phyloP scores from a whole-genome alignment of 345 rosid species.

The Nasturtium officinale region DNA sequence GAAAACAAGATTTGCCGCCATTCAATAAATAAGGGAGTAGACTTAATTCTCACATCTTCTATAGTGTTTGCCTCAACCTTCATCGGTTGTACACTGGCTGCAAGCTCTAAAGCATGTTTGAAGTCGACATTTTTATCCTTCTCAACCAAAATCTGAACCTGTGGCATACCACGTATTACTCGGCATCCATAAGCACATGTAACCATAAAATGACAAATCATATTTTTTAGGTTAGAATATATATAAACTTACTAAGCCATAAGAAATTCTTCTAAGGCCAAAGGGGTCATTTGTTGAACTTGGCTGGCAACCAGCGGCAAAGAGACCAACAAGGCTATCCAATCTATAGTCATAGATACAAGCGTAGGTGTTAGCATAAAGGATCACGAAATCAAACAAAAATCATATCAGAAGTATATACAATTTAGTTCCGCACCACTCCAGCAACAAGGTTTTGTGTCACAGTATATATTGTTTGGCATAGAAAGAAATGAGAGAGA shows the following conservation, averaged over 20 bases:
- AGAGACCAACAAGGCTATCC: conserved; percentile 93
- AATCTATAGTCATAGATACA: conserved; percentile 53
- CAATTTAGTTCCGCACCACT: conserved; percentile 5
- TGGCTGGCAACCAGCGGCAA: conserved; percentile 98
- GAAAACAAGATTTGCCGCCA: conserved; percentile 6
- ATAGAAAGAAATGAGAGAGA: conserved; percentile 16
- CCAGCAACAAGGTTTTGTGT: conserved; percentile 9
- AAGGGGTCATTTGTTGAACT: conserved; percentile 91
- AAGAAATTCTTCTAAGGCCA: conserved; percentile 92
- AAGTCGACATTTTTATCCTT: conserved; percentile 68
- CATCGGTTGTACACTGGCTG: conserved; percentile 79
- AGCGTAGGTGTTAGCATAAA: conserved; percentile 12
- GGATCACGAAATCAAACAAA: conserved; percentile 8
- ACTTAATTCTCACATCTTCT: conserved; percentile 67
- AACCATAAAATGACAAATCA: conserved; percentile 22
- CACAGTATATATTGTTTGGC: conserved; percentile 20
- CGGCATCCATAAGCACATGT: conserved; percentile 19
- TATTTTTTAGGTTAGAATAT: conserved; percentile 1
- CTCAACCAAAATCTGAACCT: conserved; percentile 93
- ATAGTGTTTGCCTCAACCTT: conserved; percentile 57
- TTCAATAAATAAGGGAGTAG: conserved; percentile 2
- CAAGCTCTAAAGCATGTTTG: conserved; percentile 61
- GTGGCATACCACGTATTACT: conserved; percentile 30
- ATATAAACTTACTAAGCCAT: conserved; percentile 78
- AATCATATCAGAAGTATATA: conserved; percentile 21